A percentile compares a stretch with the other conserved stretches of the same genome.
These are phyloP conservation scores for Rhodotorula graminis DNA, from an alignment of 768 basidiomycete genomes.

Conservation along the genomic window DNA sequence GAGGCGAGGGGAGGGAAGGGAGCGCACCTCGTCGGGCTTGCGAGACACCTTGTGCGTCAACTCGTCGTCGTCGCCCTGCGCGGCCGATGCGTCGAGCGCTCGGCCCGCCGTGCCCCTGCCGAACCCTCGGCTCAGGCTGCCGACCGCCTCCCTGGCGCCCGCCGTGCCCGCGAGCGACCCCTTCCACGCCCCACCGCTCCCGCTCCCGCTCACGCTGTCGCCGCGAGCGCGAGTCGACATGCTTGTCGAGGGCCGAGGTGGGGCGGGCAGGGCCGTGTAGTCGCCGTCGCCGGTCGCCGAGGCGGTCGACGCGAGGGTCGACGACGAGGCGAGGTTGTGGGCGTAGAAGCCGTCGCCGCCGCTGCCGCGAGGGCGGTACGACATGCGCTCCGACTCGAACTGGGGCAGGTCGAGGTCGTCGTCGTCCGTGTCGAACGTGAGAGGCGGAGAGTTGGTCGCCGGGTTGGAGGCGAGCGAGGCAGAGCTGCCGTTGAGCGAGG, in stretches of 20 bases:
- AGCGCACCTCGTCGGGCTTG: not conserved
- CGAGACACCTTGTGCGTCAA: slow-evolving; percentile 2
- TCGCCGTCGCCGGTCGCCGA: no score
- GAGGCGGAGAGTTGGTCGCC: slow-evolving; percentile 12
- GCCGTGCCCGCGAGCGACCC: not conserved
- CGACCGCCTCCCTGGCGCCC: not conserved
- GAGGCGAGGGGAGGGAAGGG: not conserved
- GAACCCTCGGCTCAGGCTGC: not conserved
- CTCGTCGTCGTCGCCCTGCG: not conserved
- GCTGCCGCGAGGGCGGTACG: not conserved
- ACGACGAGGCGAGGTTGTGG: slow-evolving; percentile 3
- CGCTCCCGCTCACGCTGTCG: not conserved
- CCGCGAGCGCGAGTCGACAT: slow-evolving; percentile 25
- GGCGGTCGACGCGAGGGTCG: not conserved
- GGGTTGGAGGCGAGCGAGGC: slow-evolving; percentile 9
- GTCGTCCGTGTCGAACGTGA: slow-evolving; percentile 18
- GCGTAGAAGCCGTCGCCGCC: not conserved
- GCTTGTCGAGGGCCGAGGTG: slow-evolving; percentile 12
- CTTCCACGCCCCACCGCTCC: slow-evolving; percentile 1
- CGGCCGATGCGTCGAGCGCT: not conserved
- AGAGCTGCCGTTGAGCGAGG: not conserved
- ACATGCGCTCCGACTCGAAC: not conserved
- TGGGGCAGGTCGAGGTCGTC: slow-evolving; percentile 4
- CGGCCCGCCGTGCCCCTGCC: not conserved
- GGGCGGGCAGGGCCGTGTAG: not conserved